Percentiles rank a stretch among this genome's conserved stretches.
phyloP scores from a whole-genome alignment of 1,284 basidiomycete species.

The Tranzscheliella williamsii region DNA sequence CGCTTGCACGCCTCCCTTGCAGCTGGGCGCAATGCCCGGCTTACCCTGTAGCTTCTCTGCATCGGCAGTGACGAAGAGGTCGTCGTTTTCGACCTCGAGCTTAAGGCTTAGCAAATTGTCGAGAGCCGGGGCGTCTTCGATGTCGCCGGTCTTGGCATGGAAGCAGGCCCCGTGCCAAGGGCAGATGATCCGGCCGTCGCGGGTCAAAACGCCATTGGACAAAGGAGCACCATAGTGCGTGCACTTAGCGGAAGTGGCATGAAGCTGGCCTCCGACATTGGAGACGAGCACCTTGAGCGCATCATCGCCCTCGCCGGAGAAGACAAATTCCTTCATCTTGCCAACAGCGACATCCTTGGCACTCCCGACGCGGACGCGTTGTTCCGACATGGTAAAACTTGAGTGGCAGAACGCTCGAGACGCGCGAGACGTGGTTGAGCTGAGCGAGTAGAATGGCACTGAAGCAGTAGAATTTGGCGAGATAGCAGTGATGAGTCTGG shows the following conservation, averaged over 20 bases:
- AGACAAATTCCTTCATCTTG: conserved; percentile 72
- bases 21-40: conserved; percentile 42
- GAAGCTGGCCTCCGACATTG: conserved; percentile 70
- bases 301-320: conserved; percentile 73
- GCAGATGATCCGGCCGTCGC: conserved; percentile 76
- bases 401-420: not conserved
- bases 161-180: conserved; percentile 95
- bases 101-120: conserved; percentile 81
- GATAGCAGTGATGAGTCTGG: too few relatives aligned
- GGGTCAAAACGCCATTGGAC: conserved; percentile 78
- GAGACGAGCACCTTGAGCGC: conserved; percentile 67
- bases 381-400: conserved; percentile 21
- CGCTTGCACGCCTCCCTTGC: conserved; percentile 57
- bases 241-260: conserved; percentile 81
- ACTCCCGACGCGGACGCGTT: conserved; percentile 30
- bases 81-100: conserved; percentile 69
- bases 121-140: conserved; percentile 87
- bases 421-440: too few relatives aligned
- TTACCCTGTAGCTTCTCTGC: conserved; percentile 67
- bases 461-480: too few relatives aligned
- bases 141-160: conserved; percentile 68
- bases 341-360: conserved; percentile 38
- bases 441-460: too few relatives aligned
- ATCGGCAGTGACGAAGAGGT: conserved; percentile 80
- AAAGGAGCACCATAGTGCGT: conserved; percentile 83